Base-by-base conservation (phyloP, 805 yeast genomes). In the Saturnispora serradocipensis region DNA sequence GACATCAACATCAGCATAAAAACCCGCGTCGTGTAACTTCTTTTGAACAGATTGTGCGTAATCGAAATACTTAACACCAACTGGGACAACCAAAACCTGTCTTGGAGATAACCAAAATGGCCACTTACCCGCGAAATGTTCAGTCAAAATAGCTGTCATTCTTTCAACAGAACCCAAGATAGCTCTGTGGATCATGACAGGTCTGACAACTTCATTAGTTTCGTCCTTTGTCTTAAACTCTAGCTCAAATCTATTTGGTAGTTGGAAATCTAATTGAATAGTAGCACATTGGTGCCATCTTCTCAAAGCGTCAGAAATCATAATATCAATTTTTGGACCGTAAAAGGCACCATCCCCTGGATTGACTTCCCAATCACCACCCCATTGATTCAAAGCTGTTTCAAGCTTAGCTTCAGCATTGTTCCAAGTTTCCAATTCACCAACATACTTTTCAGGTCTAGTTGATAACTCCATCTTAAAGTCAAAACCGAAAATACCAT, bases 71-170 rank as follows among this genome's bases (percentile, higher is more conserved):
- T 87, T 88, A 58, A 86, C 95, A 65, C 97, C 97, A 61, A 93
- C 97, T 61, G 99, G 99, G 30, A 93, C 93, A 63, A 93, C 95
- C 62, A 91, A 76, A 53, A 91, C 80, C 74, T 93, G 99, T 75
- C 99, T 86, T 65, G 99, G 99, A n/a, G 98, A 90, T 67, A 93
- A 78, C 99, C 99, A 93, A 79, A 93, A 88, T 65, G 99, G 99
- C 99, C 99, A 93, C 70, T 89, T 93, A 65, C 99, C 99, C 67
- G 90, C 96, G 73, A 77, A 93, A 75, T 93, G 99, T 73, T 93
- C 99, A 54, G 96, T 90, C 70, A 93, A 81, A 62, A 93, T 91
- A 57, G 97, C 99, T 57, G 96, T 87, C 98, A 93, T 90, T 78
- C 99, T 87, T 78, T 93, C 99, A 55, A 93, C 95, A 45, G 97